These are phyloP conservation scores for Aspergillus mulundensis DNA, from an alignment of 495 filamentous ascomycete species.

Conservation along the genomic window DNA sequence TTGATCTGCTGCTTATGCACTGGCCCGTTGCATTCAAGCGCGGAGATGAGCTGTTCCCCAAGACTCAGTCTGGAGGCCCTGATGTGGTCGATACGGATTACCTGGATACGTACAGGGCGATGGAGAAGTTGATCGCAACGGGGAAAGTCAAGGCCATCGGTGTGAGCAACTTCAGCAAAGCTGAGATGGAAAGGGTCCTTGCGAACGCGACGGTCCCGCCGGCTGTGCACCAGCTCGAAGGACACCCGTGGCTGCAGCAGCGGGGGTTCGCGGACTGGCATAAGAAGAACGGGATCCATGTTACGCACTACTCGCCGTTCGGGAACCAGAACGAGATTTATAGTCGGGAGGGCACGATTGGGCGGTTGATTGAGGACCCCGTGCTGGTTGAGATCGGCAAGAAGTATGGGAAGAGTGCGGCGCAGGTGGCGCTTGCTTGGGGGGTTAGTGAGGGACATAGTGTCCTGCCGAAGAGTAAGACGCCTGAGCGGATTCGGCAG, in stretches of 20 bases:
- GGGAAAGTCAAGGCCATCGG: conserved; percentile 66
- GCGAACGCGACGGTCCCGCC: conserved; percentile 56
- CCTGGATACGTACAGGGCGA: conserved; percentile 58
- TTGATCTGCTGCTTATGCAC: conserved; percentile 71
- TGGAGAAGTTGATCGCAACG: conserved; percentile 56
- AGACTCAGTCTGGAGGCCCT: conserved; percentile 39
- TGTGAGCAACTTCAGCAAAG: conserved; percentile 70
- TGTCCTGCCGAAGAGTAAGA: conserved; percentile 66
- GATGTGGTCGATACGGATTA: conserved; percentile 42
- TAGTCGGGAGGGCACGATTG: conserved; percentile 49
- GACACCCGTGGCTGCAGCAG: conserved; percentile 61
- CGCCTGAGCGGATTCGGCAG: conserved; percentile 46
- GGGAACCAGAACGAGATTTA: conserved; percentile 70
- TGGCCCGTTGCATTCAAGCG: conserved; percentile 55
- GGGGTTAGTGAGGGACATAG: conserved; percentile 59
- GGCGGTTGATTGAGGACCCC: conserved; percentile 59
- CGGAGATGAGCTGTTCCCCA: conserved; percentile 39
- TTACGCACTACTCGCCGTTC: conserved; percentile 65
- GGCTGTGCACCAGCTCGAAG: conserved; percentile 63
- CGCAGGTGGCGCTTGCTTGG: conserved; percentile 63
- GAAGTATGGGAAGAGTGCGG: conserved; percentile 57
- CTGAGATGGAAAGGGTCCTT: conserved; percentile 64
- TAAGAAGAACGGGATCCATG: conserved; percentile 52
- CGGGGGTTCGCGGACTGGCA: conserved; percentile 53
- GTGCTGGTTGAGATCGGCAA: conserved; percentile 56